phyloP scores from a whole-genome alignment of 1,139 yeast genomes.

The Debaryomyces sp. region DNA sequence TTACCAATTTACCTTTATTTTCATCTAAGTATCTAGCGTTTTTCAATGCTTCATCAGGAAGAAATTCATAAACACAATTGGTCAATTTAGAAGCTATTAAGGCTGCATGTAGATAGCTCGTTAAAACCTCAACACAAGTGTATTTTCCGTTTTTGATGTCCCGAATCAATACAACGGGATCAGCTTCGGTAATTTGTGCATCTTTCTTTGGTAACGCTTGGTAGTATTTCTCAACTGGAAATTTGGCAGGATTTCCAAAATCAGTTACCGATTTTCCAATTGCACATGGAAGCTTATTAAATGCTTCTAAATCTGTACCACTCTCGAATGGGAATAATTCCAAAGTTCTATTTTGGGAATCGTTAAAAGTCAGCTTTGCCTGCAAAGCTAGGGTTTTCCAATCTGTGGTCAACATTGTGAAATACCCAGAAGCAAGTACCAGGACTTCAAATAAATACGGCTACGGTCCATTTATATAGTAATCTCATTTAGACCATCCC shows the following conservation, averaged over 20 bases:
- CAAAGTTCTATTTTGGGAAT: conserved; percentile 14
- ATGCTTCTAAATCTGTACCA: conserved; percentile 13
- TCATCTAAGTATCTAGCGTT: conserved; percentile 35
- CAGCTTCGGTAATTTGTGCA: conserved; percentile 48
- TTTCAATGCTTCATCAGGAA: conserved; percentile 35
- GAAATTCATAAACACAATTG: conserved; percentile 36
- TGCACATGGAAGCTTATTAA: conserved; percentile 21
- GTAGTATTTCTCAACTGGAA: conserved; percentile 15
- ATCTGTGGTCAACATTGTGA: not conserved
- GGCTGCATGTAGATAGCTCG: conserved; percentile 54
- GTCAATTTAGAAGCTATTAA: conserved; percentile 38
- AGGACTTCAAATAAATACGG: not conserved
- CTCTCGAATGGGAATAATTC: conserved; percentile 24
- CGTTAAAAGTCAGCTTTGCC: not conserved
- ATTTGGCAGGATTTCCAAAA: conserved; percentile 23
- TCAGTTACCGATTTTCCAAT: conserved; percentile 21
- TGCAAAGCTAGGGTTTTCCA: not conserved
- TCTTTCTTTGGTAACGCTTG: conserved; percentile 27
- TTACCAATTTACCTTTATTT: not conserved
- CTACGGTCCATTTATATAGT: not conserved
- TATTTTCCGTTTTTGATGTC: conserved; percentile 36
- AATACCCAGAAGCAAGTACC: not conserved
- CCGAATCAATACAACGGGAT: conserved; percentile 37
- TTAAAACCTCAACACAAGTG: conserved; percentile 48
- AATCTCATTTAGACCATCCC: not conserved